phyloP scores from a whole-genome alignment of 257 asterid genomes.

The Nicotiana paniculata region DNA sequence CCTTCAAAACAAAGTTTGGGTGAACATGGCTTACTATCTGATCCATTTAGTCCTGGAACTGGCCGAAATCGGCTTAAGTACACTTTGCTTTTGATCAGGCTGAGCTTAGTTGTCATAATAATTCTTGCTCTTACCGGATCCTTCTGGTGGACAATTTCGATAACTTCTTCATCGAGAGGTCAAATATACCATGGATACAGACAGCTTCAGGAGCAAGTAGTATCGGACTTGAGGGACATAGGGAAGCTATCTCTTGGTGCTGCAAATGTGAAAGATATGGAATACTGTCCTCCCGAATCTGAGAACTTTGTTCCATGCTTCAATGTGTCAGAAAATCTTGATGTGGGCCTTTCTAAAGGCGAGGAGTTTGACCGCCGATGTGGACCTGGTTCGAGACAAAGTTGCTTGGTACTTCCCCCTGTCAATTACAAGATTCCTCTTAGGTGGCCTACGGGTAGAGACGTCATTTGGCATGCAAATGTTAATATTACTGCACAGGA shows the following conservation, averaged over 20 bases:
- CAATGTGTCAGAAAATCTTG: conserved; percentile 74
- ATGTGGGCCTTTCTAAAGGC: conserved; percentile 55
- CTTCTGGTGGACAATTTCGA: conserved; percentile 90
- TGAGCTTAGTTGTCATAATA: conserved; percentile 69
- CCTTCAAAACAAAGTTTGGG: conserved; percentile 49
- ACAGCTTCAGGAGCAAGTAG: conserved; percentile 79
- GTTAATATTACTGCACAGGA: conserved; percentile 97
- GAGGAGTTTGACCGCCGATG: conserved; percentile 69
- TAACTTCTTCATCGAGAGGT: conserved; percentile 68
- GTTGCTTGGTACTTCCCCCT: conserved; percentile 86
- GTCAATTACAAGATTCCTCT: conserved; percentile 76
- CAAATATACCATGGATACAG: conserved; percentile 71
- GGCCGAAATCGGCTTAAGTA: conserved; percentile 56
- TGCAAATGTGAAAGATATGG: conserved; percentile 61
- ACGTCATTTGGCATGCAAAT: conserved; percentile 95
- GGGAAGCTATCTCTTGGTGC: conserved; percentile 76
- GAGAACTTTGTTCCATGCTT: conserved; percentile 90
- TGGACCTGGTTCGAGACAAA: conserved; percentile 42
- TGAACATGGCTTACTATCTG: conserved; percentile 64
- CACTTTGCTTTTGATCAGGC: conserved; percentile 43
- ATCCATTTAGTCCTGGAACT: conserved; percentile 57
- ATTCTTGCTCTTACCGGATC: conserved; percentile 84
- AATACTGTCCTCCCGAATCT: conserved; percentile 64
- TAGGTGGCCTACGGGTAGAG: conserved; percentile 93
- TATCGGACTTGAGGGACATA: conserved; percentile 78